Percentiles rank a stretch among this genome's conserved stretches.
Evolutionary conservation across 306 rosid genomes (phyloP).

Genomic region (Senna siamea): DNA sequence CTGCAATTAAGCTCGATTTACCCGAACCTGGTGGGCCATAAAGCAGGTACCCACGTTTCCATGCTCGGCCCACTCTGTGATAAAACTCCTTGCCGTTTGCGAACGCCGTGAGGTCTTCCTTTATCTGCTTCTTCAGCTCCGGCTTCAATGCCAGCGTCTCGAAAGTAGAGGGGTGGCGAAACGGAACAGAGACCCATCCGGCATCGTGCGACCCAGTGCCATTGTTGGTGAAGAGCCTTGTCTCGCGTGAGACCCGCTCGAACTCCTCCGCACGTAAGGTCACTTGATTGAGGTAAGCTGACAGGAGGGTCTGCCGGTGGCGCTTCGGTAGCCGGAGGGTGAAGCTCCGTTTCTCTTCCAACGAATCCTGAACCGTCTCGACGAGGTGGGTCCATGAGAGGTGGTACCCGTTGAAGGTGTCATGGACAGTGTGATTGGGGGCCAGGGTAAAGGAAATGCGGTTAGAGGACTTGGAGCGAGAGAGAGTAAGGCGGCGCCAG

Average conservation of each 20-base stretch:
- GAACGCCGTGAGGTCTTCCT: constrained; percentile 64
- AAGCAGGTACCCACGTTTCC: constrained; percentile 85
- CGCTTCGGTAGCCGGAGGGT: constrained; percentile 79
- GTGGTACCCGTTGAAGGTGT: constrained; percentile 54
- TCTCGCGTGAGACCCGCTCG: constrained; percentile 74
- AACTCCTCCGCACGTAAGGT: constrained; percentile 65
- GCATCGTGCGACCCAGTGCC: constrained; percentile 70
- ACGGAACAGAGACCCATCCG: constrained; percentile 88
- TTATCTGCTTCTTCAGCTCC: constrained; percentile 63
- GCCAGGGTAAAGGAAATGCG: constrained; percentile 74
- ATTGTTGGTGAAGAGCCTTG: constrained; percentile 75
- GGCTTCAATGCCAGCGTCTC: constrained; percentile 76
- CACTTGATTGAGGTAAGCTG: constrained; percentile 60
- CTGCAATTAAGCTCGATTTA: constrained; percentile 80
- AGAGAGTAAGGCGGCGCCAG: constrained; percentile 67
- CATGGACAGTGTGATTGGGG: constrained; percentile 76
- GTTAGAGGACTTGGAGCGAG: constrained; percentile 79
- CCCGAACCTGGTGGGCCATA: constrained; percentile 90
- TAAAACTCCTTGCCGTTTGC: constrained; percentile 69
- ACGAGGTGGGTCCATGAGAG: constrained; percentile 81
- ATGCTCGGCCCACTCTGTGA: constrained; percentile 76
- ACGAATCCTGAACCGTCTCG: constrained; percentile 74
- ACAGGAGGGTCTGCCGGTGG: constrained; percentile 64
- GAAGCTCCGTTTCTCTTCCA: constrained; percentile 78
- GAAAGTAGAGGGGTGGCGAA: constrained; percentile 82